Evolutionary conservation across 2,329 filamentous ascomycete genomes (phyloP), one percentile per base, ranked within the genome.

Genomic region (Penicillium sp.): DNA sequence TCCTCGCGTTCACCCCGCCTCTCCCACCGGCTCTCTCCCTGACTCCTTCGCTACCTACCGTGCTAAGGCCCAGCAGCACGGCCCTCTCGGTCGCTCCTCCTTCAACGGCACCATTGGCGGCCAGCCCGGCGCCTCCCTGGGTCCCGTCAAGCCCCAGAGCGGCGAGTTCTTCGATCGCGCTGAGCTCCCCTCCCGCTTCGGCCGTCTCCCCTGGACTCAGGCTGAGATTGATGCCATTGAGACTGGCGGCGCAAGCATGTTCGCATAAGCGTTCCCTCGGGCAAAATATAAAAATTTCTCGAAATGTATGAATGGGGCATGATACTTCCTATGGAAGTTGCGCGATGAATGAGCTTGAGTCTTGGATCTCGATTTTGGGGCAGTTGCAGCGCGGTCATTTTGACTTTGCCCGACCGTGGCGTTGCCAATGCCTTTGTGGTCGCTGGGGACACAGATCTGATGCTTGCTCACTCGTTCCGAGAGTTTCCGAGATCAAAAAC

Each of bases 201-300:
- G 87, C 70, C 84, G 91, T 63, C 79, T 84, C 48, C 83, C 86
- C 13, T 89, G 92, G 78, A 87, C 84, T 38, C 77, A 87, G 66
- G 87, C 87, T 43, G 94, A 99, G 84, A 99, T 99, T 59, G 94
- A 97, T 76, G 92, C 92, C 23, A 84, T 99, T 70, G 92, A 97
- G 84, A 94, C 91, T 55, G 94, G 92, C 54, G 94, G 94, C 56
- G 94, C 93, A 34, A 88, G 84, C 69, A 68, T 86, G 64, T 82
- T 80, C 66, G 80, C 77, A 61, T 85, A 75, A 23, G 19, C 23
- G 15, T 23, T n/a, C 45, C 15, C 34, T 40, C 45, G 33, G 27
- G 16, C 36, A 25, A 46, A 44, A 47, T 36, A 46, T 40, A 45
- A 33, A n/a, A 40, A 1, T 40, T 58, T 53, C 27, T 53, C 41